Evolutionary conservation across 2,329 filamentous ascomycete species (phyloP).

Genomic region (Simplicillium sp.): DNA sequence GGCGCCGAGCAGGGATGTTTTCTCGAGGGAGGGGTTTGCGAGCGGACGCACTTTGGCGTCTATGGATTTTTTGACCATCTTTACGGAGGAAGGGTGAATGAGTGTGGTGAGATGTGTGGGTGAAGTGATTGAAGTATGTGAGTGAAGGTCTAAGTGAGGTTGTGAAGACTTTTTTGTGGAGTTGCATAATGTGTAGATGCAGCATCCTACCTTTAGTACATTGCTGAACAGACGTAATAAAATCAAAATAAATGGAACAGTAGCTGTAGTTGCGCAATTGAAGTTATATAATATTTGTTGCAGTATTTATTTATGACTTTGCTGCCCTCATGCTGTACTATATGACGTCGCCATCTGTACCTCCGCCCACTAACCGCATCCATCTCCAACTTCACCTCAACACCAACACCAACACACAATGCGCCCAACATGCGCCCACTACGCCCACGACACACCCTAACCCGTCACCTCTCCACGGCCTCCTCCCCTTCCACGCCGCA

Average conservation of each 20-base stretch:
- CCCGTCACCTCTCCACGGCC: neutral
- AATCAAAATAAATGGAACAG: no score
- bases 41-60: slow-evolving; percentile 32
- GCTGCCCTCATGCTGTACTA: neutral
- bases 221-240: no score
- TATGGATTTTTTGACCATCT: slow-evolving; percentile 24
- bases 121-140: neutral
- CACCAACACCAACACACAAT: neutral
- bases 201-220: no score
- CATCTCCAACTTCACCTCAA: neutral
- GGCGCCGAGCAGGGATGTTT: slow-evolving; percentile 30
- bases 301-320: neutral
- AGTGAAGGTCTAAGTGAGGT: neutral
- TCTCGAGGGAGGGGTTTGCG: slow-evolving; percentile 30
- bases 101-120: neutral
- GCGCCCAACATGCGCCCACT: no score
- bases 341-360: neutral
- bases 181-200: no score
- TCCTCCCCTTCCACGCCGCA: neutral
- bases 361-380: neutral
- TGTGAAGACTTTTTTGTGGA: neutral
- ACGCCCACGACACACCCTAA: no score
- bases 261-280: no score
- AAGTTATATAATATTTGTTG: neutral
- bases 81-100: neutral